These are phyloP conservation scores for Paramecium sexaurelia DNA, from an alignment of 73 alveolate genomes.

Conservation along the genomic window DNA sequence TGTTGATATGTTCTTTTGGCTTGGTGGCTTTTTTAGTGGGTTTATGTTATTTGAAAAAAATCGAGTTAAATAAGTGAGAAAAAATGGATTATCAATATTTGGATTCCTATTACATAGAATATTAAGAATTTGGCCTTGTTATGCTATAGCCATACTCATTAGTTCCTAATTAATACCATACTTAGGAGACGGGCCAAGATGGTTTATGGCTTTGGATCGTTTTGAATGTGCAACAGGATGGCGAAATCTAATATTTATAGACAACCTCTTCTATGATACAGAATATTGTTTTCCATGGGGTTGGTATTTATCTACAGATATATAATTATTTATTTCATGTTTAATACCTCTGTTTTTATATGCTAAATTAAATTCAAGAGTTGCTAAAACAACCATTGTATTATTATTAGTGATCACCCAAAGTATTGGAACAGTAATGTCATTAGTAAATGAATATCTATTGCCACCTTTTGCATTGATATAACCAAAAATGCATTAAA, in stretches of 20 bases:
- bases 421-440: conserved; percentile 39
- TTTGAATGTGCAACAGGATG: conserved; percentile 44
- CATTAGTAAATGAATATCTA: neutral
- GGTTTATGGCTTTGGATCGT: conserved; percentile 22
- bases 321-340: conserved; percentile 25
- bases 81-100: neutral
- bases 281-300: conserved; percentile 66
- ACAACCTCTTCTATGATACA: conserved; percentile 33
- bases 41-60: neutral
- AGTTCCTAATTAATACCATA: conserved; percentile 42
- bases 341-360: conserved; percentile 48
- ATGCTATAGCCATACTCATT: conserved; percentile 42
- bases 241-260: conserved; percentile 56
- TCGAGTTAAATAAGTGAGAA: neutral
- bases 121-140: conserved; percentile 66
- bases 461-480: conserved; percentile 35
- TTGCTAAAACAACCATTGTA: neutral
- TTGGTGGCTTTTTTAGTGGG: conserved; percentile 65
- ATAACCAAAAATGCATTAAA: conserved; percentile 1
- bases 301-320: conserved; percentile 64
- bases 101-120: conserved; percentile 38
- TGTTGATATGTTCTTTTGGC: conserved; percentile 67
- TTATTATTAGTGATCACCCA: neutral
- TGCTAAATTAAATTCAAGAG: neutral
- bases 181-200: conserved; percentile 61